Conservation (phyloP, 257 asterid species). For the Forsythia viridissima region DNA sequence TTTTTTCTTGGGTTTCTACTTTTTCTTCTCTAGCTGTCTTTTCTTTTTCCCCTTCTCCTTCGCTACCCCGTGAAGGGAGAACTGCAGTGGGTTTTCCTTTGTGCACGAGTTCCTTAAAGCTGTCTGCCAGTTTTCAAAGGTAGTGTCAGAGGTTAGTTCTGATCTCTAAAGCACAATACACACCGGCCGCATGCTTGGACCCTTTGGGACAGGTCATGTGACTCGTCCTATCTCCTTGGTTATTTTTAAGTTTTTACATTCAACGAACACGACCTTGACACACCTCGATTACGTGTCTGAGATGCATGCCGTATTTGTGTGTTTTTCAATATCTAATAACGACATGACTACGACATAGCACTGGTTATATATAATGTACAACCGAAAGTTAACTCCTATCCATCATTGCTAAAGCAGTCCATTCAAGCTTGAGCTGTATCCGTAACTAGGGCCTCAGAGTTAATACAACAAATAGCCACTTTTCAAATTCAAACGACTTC, state of each 20-base stretch:
- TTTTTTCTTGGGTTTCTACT: conserved; percentile 4
- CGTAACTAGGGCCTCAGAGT: too few relatives aligned
- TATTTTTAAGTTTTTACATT: too few relatives aligned
- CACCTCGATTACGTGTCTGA: background rate
- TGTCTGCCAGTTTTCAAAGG: background rate
- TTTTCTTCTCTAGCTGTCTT: background rate
- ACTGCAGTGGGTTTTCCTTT: background rate
- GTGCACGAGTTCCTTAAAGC: background rate
- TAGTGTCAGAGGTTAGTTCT: background rate
- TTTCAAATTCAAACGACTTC: too few relatives aligned
- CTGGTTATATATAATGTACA: too few relatives aligned
- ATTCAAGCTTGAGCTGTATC: too few relatives aligned
- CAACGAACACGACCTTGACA: background rate
- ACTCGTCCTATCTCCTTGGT: background rate
- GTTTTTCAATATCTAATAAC: background rate
- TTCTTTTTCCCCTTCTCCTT: background rate
- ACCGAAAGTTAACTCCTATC: too few relatives aligned
- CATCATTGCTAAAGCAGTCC: too few relatives aligned
- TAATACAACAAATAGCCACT: too few relatives aligned
- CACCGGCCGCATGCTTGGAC: background rate
- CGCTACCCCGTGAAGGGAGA: background rate
- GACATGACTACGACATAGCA: too few relatives aligned
- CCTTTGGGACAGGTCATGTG: background rate
- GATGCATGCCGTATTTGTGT: background rate
- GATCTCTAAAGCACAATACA: too few relatives aligned